Conservation (phyloP, 345 rosid genomes). For the Syzygium jambos region DNA sequence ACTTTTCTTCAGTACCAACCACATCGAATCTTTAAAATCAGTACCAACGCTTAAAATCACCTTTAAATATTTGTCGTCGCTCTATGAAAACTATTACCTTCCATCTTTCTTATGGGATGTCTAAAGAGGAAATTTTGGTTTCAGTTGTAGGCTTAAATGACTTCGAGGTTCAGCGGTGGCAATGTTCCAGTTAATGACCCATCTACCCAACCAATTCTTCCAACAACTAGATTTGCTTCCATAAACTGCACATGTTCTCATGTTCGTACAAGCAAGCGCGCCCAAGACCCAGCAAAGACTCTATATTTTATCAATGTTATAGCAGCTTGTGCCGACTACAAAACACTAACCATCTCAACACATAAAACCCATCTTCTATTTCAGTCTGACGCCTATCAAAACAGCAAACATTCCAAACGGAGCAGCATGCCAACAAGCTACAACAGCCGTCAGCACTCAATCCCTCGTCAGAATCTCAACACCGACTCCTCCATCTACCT, state of each 20-base stretch:
- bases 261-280: not conserved
- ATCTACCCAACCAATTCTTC: not conserved
- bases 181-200: not conserved
- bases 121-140: not conserved
- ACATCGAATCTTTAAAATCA: not conserved
- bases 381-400: not conserved
- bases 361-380: not conserved
- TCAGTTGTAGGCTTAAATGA: not conserved
- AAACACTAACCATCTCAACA: not conserved
- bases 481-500: not conserved
- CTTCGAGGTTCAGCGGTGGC: not conserved
- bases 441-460: not conserved
- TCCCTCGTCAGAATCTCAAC: not conserved
- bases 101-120: not conserved
- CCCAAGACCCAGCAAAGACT: not conserved
- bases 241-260: not conserved
- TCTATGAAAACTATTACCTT: not conserved
- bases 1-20: not conserved
- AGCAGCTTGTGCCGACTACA: not conserved
- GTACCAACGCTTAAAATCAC: not conserved
- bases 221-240: not conserved
- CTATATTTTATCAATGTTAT: not conserved
- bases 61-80: not conserved
- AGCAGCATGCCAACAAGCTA: not conserved
- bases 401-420: not conserved